These are phyloP conservation scores for Zygosaccharomyces sapae DNA, from an alignment of 1,139 yeast genomes.

Conservation along the genomic window DNA sequence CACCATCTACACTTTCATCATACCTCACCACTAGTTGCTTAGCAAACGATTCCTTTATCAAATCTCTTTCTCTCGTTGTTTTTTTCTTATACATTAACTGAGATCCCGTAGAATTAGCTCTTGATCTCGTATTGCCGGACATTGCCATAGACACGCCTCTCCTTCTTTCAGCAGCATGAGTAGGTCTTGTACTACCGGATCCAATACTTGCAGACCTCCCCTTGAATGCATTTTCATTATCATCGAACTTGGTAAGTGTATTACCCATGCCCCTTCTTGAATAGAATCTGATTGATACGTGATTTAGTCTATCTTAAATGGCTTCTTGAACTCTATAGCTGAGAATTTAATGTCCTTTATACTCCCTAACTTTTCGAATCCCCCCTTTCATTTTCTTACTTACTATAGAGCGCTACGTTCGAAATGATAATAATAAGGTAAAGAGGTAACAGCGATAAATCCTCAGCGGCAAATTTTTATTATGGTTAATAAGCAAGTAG, in stretches of 20 bases:
- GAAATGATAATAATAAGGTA: background rate
- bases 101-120: slow-evolving; percentile 17
- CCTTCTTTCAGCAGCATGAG: slow-evolving; percentile 14
- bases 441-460: background rate
- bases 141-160: slow-evolving; percentile 28
- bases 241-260: slow-evolving; percentile 13
- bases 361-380: slow-evolving; percentile 4
- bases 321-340: background rate
- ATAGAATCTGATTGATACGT: background rate
- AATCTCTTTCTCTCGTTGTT: slow-evolving; percentile 50
- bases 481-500: too few species aligned
- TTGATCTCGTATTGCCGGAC: slow-evolving; percentile 19
- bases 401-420: background rate
- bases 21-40: slow-evolving; percentile 53
- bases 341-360: background rate
- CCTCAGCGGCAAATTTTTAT: background rate
- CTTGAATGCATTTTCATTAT: slow-evolving; percentile 9
- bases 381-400: background rate
- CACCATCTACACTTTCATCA: slow-evolving; percentile 70
- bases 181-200: slow-evolving; percentile 6
- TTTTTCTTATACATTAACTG: slow-evolving; percentile 29
- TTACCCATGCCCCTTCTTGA: slow-evolving; percentile 10
- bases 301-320: background rate
- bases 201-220: slow-evolving; percentile 11
- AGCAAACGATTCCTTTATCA: slow-evolving; percentile 50